Conservation (phyloP, 2,329 filamentous ascomycete species). For the Colletotrichum agaves region DNA sequence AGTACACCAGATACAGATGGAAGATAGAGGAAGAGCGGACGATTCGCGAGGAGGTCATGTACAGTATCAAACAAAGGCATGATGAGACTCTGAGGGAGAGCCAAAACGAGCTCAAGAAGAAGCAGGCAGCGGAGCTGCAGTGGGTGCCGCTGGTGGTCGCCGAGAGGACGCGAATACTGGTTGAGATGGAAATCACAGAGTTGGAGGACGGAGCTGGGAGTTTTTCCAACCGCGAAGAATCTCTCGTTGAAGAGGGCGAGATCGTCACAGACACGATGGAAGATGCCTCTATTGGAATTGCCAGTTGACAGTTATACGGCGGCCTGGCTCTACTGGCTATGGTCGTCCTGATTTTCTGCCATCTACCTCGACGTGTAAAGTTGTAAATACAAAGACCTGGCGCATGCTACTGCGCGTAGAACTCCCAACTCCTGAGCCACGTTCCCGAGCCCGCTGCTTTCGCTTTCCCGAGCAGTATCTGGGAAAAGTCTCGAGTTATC, state of each 20-base stretch:
- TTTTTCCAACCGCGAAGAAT: background rate
- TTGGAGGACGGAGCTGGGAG: conserved; percentile 47
- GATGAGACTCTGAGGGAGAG: conserved; percentile 42
- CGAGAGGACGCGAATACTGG: conserved; percentile 57
- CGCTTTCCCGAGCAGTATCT: background rate
- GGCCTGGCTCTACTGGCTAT: background rate
- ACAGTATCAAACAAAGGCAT: conserved; percentile 49
- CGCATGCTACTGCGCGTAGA: background rate
- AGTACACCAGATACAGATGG: conserved; percentile 50
- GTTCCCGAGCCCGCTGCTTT: background rate
- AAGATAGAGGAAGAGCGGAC: conserved; percentile 52
- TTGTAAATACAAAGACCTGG: background rate
- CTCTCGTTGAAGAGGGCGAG: background rate
- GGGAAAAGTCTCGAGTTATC: no score
- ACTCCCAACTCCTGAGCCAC: background rate
- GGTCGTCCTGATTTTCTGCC: conserved; percentile 9
- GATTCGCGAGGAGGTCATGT: conserved; percentile 55
- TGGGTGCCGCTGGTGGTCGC: conserved; percentile 59
- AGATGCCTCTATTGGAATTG: background rate
- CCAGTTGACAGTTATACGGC: conserved; percentile 7
- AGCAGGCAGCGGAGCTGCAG: conserved; percentile 54
- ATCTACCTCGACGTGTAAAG: background rate
- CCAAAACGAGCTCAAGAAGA: conserved; percentile 46
- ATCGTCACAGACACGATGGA: background rate
- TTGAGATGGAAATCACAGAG: conserved; percentile 54